Evolutionary conservation across 768 basidiomycete species (phyloP).

Genomic region (Suillus plorans): DNA sequence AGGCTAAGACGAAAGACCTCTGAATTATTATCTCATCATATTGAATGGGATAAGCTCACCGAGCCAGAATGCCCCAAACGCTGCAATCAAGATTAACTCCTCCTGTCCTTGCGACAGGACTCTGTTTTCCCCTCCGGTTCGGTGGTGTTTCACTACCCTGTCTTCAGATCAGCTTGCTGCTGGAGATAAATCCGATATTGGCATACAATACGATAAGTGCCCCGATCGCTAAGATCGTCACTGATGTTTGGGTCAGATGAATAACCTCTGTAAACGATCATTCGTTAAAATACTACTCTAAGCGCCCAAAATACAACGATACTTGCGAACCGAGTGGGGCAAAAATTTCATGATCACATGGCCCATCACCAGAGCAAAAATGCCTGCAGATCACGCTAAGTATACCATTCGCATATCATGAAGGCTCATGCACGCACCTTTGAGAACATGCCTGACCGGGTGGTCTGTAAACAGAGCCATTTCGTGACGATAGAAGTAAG

Average conservation of each 20-base stretch:
- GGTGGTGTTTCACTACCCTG: constrained; percentile 71
- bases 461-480: constrained; percentile 33
- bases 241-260: constrained; percentile 70
- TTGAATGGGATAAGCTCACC: constrained; percentile 42
- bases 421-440: constrained; percentile 19
- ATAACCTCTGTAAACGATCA: constrained; percentile 47
- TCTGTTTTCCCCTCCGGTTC: constrained; percentile 46
- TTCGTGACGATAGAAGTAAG: constrained; percentile 16
- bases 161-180: neutral
- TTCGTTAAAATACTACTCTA: constrained; percentile 1
- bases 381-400: constrained; percentile 34
- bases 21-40: neutral
- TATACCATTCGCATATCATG: neutral
- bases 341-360: constrained; percentile 53
- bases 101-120: constrained; percentile 70
- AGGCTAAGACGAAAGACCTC: constrained; percentile 26
- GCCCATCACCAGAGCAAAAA: constrained; percentile 46
- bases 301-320: constrained; percentile 8
- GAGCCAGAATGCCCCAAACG: constrained; percentile 74
- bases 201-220: constrained; percentile 60
- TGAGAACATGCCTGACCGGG: constrained; percentile 33
- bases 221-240: constrained; percentile 67
- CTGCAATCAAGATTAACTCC: constrained; percentile 69
- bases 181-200: neutral
- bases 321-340: constrained; percentile 34